Evolutionary conservation across 495 filamentous ascomycete genomes (phyloP), one percentile per base, ranked within the genome.

Genomic region (Aspergillus baeticus): DNA sequence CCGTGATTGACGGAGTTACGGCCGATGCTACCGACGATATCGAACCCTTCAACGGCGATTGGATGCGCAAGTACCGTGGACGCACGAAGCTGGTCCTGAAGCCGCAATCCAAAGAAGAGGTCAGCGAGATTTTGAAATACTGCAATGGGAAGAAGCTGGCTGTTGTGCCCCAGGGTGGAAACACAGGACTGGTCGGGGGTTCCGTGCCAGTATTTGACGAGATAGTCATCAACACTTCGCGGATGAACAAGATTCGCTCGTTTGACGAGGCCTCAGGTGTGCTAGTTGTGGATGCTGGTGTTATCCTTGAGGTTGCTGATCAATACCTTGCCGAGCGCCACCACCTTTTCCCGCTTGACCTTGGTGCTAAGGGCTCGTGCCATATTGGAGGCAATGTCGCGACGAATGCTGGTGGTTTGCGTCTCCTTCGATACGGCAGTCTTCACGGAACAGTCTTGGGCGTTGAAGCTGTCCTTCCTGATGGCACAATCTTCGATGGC

Each of bases 381-480:
- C 95, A 98, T 46, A 87, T 98, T 55, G 94, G 95, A 55, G 94
- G 95, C n/a, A 98, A 97, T 65, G 87, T 98, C n/a, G 85, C 94
- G 0, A 96, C 93, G 33, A 98, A 98, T 63, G 94, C 94, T 1
- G 94, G 94, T 45, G 94, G 94, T 0, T 80, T 98, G 33, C 84
- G 94, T 37, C 77, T 98, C 13, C 80, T 98, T 20, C 84, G 94
- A 31, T 98, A 98, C 70, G 94, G 94, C 34, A 94, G 88, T 75
- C 76, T 98, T 46, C 94, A 98, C 68, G 94, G 94, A 1, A 98
- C 78, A 34, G 90, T 97, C 1, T 78, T 98, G 10, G 94, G 94
- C 15, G 78, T 98, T 29, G 92, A 98, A 75, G 94, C 87, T 7
- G 95, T 98, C 15, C 74, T 98, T 31, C 88, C 94, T 6, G 89